A percentile compares a stretch with the other conserved stretches of the same genome.
phyloP scores from a whole-genome alignment of 169 alveolate species.

The Sarcocystis neurona region DNA sequence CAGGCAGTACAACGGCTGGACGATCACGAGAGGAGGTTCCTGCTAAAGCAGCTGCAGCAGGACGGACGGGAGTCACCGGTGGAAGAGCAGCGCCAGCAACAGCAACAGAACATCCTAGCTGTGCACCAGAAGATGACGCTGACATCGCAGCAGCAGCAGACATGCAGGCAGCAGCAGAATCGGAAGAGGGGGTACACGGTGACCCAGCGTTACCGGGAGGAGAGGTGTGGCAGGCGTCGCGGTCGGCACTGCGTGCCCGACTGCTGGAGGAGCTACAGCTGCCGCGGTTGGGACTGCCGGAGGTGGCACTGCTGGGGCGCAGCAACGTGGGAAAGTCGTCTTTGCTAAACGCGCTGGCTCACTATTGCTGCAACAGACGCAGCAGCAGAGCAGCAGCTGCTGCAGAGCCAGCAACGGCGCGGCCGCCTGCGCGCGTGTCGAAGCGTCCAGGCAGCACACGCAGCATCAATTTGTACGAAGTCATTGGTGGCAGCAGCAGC shows the following conservation, averaged over 20 bases:
- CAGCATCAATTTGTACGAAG: slow-evolving; percentile 48
- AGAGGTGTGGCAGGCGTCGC: neutral
- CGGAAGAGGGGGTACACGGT: neutral
- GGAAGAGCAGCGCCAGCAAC: no score
- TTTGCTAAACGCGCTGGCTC: slow-evolving; percentile 39
- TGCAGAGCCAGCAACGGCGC: neutral
- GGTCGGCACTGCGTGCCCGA: slow-evolving; percentile 16
- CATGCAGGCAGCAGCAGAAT: neutral
- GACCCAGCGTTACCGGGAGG: neutral
- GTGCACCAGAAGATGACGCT: neutral
- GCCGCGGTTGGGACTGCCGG: slow-evolving; percentile 54
- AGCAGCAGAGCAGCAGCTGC: slow-evolving; percentile 31
- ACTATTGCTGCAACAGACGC: slow-evolving; percentile 1
- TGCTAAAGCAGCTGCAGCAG: no score
- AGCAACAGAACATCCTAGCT: no score
- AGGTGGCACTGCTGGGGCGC: slow-evolving; percentile 59
- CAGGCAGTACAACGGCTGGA: no score
- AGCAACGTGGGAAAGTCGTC: slow-evolving; percentile 66
- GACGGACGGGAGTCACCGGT: no score
- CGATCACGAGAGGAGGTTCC: no score
- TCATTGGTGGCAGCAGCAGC: neutral
- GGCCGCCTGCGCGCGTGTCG: slow-evolving; percentile 53
- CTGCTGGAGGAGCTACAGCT: slow-evolving; percentile 33
- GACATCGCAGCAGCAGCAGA: neutral
- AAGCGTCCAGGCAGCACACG: slow-evolving; percentile 62